These are phyloP conservation scores for Crinitomyces ghanaensis DNA, from an alignment of 805 yeast species.

Conservation along the genomic window DNA sequence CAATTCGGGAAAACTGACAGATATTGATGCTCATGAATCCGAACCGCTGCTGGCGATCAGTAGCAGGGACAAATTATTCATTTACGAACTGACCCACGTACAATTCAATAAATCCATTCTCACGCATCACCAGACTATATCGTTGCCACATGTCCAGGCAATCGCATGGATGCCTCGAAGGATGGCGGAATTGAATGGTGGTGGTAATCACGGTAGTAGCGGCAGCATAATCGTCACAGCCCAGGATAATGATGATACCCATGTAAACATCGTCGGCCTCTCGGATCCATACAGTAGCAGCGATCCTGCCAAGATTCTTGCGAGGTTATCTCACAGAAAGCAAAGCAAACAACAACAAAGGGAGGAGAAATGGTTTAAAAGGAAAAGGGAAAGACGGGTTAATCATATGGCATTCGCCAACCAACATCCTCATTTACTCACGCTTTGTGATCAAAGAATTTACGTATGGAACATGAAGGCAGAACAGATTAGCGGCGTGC, in stretches of 20 bases:
- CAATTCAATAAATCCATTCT: slow-evolving; percentile 21
- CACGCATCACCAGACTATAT: slow-evolving; percentile 48
- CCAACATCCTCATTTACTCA: too few species aligned
- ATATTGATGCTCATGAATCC: slow-evolving; percentile 26
- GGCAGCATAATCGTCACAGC: slow-evolving; percentile 51
- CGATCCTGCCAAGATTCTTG: slow-evolving; percentile 58
- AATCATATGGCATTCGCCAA: slow-evolving; percentile 44
- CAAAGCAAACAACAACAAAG: too few species aligned
- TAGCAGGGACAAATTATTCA: slow-evolving; percentile 38
- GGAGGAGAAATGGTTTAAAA: too few species aligned
- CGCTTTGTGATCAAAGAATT: too few species aligned
- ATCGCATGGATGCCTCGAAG: slow-evolving; percentile 32
- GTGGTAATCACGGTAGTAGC: slow-evolving; percentile 24
- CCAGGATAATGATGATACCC: slow-evolving; percentile 63
- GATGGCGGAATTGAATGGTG: too few species aligned
- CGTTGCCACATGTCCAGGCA: slow-evolving; percentile 41
- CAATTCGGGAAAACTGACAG: slow-evolving; percentile 22
- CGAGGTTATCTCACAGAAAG: slow-evolving; percentile 75
- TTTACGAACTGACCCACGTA: slow-evolving; percentile 37
- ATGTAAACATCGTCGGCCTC: slow-evolving; percentile 56
- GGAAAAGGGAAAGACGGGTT: slow-evolving; percentile 53
- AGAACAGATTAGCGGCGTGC: too few species aligned
- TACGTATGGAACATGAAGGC: slow-evolving; percentile 68
- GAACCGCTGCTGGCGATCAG: slow-evolving; percentile 43
- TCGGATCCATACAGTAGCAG: slow-evolving; percentile 41